A percentile compares a stretch with the other conserved stretches of the same genome.
phyloP scores from a whole-genome alignment of 768 basidiomycete genomes.

The Leccinum pellstonianum region DNA sequence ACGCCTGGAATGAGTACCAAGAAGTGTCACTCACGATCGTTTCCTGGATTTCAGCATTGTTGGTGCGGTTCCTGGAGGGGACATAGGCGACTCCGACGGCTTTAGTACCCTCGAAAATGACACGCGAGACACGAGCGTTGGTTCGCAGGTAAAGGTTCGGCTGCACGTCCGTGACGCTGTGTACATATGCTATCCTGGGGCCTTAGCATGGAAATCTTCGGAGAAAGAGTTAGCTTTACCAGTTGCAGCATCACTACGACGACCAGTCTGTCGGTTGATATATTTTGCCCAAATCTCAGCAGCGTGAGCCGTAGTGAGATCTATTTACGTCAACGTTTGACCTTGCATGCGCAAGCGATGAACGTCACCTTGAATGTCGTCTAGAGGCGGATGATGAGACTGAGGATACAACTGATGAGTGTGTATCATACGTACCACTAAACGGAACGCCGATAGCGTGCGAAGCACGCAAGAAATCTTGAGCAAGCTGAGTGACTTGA shows the following conservation, averaged over 20 bases:
- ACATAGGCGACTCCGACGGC: constrained; percentile 73
- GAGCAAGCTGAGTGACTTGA: constrained; percentile 58
- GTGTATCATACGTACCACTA: constrained; percentile 45
- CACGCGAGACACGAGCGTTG: constrained; percentile 64
- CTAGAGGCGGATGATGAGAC: constrained; percentile 29
- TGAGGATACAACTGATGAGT: not conserved
- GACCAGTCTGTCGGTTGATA: constrained; percentile 70
- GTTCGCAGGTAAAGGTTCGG: constrained; percentile 63
- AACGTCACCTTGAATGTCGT: constrained; percentile 57
- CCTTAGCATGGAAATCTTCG: not conserved
- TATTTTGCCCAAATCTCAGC: constrained; percentile 78
- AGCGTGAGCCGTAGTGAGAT: constrained; percentile 57
- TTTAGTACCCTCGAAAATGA: constrained; percentile 71
- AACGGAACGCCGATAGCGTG: constrained; percentile 62
- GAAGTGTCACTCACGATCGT: constrained; percentile 43
- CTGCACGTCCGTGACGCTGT: constrained; percentile 70
- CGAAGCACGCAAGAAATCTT: constrained; percentile 66
- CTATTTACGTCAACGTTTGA: constrained; percentile 28
- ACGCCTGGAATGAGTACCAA: not conserved
- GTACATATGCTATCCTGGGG: constrained; percentile 51
- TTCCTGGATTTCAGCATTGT: constrained; percentile 51
- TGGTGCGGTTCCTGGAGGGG: constrained; percentile 56
- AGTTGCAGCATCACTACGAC: constrained; percentile 70
- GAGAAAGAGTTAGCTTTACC: constrained; percentile 34
- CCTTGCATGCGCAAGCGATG: not conserved